Conservation (phyloP, 768 basidiomycete species). For the Boletus insuetus region DNA sequence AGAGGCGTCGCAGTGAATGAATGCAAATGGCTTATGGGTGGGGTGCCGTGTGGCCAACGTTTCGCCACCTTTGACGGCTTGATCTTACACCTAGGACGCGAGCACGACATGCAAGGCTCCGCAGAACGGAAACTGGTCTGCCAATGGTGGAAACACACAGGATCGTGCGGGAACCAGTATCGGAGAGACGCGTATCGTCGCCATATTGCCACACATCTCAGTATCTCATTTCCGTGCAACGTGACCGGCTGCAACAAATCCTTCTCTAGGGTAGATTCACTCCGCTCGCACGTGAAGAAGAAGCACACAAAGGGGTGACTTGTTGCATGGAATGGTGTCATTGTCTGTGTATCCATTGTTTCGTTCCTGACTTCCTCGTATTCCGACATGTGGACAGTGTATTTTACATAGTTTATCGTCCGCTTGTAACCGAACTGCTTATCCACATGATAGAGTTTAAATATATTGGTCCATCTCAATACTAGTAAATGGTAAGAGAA, state of each 20-base stretch:
- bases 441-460: too few relatives aligned
- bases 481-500: too few relatives aligned
- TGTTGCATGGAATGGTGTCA: too few relatives aligned
- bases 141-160: neutral
- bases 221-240: neutral
- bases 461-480: too few relatives aligned
- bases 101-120: neutral
- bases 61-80: neutral
- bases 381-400: too few relatives aligned
- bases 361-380: too few relatives aligned
- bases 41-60: neutral
- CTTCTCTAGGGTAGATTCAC: neutral
- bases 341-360: too few relatives aligned
- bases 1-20: too few relatives aligned
- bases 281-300: neutral
- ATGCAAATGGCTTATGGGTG: neutral
- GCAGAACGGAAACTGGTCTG: neutral
- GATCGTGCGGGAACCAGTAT: neutral
- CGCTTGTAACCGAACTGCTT: too few relatives aligned
- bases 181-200: conserved; percentile 1
- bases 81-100: neutral
- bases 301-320: neutral
- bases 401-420: too few relatives aligned
- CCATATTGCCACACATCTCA: neutral
- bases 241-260: neutral